Evolutionary conservation across 2,329 filamentous ascomycete species (phyloP).

Genomic region (Gaeumannomyces sp.): DNA sequence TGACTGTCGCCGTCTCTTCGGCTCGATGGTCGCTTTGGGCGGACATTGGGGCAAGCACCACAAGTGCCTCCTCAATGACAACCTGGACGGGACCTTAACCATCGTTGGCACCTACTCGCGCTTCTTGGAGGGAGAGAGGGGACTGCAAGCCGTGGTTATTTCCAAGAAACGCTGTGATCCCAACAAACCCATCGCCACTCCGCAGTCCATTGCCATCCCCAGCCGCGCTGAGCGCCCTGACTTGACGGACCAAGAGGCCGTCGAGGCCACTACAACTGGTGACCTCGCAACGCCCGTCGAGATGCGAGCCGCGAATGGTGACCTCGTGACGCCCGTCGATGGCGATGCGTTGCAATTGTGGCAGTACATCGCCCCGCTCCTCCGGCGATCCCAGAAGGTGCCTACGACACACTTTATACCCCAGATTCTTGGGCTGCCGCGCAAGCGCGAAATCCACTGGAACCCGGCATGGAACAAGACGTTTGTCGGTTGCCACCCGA

Average conservation of each 20-base stretch:
- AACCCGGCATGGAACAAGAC: slow-evolving; percentile 20
- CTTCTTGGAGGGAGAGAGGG: not conserved
- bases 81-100: slow-evolving; percentile 13
- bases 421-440: slow-evolving; percentile 20
- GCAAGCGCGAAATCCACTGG: slow-evolving; percentile 23
- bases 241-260: not conserved
- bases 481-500: slow-evolving; percentile 18
- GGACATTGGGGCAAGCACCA: slow-evolving; percentile 12
- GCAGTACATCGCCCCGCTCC: slow-evolving; percentile 21
- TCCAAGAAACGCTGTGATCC: not conserved
- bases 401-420: slow-evolving; percentile 17
- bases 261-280: not conserved
- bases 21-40: slow-evolving; percentile 7
- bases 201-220: not conserved
- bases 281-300: not conserved
- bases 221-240: not conserved
- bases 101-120: not conserved
- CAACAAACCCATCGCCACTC: not conserved
- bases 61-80: slow-evolving; percentile 11
- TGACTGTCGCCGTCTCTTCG: slow-evolving; percentile 12
- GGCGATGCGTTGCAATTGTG: slow-evolving; percentile 17
- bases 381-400: slow-evolving; percentile 12
- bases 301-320: not conserved
- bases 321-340: slow-evolving; percentile 3
- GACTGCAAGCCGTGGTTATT: slow-evolving; percentile 11